Base-by-base conservation (phyloP, 352 stramenopile species). In the Phytophthora kernoviae region DNA sequence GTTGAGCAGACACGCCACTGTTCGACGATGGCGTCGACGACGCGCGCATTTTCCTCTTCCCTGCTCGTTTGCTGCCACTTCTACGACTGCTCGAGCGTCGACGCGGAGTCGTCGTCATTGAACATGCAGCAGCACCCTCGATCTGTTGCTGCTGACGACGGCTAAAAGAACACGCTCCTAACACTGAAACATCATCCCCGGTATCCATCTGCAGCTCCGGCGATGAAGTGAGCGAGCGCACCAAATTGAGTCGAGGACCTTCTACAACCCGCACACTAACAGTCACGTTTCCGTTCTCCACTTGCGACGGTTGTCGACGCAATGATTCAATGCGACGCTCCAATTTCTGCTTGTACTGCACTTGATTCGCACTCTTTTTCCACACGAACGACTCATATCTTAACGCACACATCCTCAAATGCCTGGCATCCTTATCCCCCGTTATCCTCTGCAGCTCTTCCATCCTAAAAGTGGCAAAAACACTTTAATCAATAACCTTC, bases 331-430 rank as follows among this genome's bases (percentile, higher is more conserved):
- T 87, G 9, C 81, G 76, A 1, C 79, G 68, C 47, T 88, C 78
- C 30, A 91, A 54, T 59, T 85, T 87, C 33, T 88, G 74, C 39
- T 79, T 79, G 58, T 91, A 91, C 56, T 88, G 75, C 22, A 91
- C 73, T 51, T 87, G 73, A 41, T 79, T 88, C 1, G 67, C 71
- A 43, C 79, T 87, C 48, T 80, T 87, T 54, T 87, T 79, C 81
- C 79, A 89, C 21, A 89, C 81, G 26, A 84, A 81, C 51, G 77
- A 85, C 58, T 91, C 81, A 55, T 91, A 91, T 14, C 79, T 65
- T 2, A 79, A 73, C 21, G 81, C 81, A 30, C 79, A 91, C 54
- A 79, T 73, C 26, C 81, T 65, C 49, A 91, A 45, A 24, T 89
- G 79, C n/a, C 73, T 73, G 9, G 65, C 37, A 39, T 89, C 71